Evolutionary conservation across 2,329 filamentous ascomycete genomes (phyloP).

Genomic region (Acrocalymma vagum): DNA sequence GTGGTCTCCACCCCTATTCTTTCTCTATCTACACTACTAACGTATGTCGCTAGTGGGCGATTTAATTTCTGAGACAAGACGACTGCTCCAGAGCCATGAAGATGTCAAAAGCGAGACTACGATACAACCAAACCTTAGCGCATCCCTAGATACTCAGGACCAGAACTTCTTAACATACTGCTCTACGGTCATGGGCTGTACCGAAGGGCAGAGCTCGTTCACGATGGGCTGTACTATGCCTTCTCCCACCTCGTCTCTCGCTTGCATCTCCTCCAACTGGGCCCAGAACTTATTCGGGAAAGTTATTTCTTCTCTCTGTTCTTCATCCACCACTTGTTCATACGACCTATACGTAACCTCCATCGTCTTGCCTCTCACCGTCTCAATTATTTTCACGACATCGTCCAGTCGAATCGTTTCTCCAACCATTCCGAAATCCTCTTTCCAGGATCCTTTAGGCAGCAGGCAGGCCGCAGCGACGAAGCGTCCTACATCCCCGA

Average conservation of each 20-base stretch:
- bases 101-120: too few species aligned
- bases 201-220: slow-evolving; percentile 15
- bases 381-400: slow-evolving; percentile 29
- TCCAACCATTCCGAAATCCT: slow-evolving; percentile 44
- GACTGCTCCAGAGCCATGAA: too few species aligned
- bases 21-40: too few species aligned
- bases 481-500: slow-evolving; percentile 42
- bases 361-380: slow-evolving; percentile 25
- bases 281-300: slow-evolving; percentile 20
- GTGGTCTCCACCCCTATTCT: too few species aligned
- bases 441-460: slow-evolving; percentile 29
- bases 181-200: slow-evolving; percentile 15
- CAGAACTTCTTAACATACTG: slow-evolving; percentile 22
- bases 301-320: slow-evolving; percentile 9
- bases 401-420: slow-evolving; percentile 35
- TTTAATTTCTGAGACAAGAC: too few species aligned
- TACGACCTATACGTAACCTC: slow-evolving; percentile 22
- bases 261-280: slow-evolving; percentile 15
- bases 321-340: slow-evolving; percentile 19
- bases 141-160: slow-evolving; percentile 2
- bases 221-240: slow-evolving; percentile 14
- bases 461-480: slow-evolving; percentile 40
- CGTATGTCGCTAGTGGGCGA: too few species aligned
- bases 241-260: slow-evolving; percentile 15
- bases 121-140: too few species aligned